Percentiles rank a stretch among this genome's conserved stretches.
Evolutionary conservation across 1,284 basidiomycete species (phyloP).

Genomic region (Kwoniella shivajii): DNA sequence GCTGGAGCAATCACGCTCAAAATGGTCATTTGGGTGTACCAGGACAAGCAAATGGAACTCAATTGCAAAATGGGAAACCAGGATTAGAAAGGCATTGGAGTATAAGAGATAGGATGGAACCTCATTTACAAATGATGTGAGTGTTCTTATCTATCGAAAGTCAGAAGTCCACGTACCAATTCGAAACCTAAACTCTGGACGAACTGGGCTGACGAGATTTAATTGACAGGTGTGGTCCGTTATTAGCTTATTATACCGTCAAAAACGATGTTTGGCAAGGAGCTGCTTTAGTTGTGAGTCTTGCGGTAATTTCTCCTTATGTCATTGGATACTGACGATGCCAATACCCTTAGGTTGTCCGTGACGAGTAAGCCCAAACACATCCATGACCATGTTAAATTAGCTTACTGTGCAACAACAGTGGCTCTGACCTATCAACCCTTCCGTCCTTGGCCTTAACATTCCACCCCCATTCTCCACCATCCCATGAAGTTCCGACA

Average conservation of each 20-base stretch:
- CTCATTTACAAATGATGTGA: slow-evolving; percentile 56
- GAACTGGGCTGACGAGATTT: slow-evolving; percentile 4
- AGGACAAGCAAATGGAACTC: neutral
- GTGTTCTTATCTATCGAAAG: slow-evolving; percentile 10
- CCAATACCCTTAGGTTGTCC: slow-evolving; percentile 5
- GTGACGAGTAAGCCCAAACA: slow-evolving; percentile 30
- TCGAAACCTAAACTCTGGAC: too few species aligned
- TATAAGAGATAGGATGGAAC: slow-evolving; percentile 47
- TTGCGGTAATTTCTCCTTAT: neutral
- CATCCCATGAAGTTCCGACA: slow-evolving; percentile 20
- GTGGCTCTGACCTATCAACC: slow-evolving; percentile 72
- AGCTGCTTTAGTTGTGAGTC: slow-evolving; percentile 77
- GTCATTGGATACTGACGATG: neutral
- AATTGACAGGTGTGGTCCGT: slow-evolving; percentile 64
- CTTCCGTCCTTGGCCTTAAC: slow-evolving; percentile 70
- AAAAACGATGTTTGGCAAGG: slow-evolving; percentile 78
- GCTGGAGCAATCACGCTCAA: neutral
- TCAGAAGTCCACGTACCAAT: too few species aligned
- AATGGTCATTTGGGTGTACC: slow-evolving; percentile 16
- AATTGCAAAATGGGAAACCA: slow-evolving; percentile 9
- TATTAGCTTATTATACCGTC: slow-evolving; percentile 88
- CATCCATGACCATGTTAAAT: neutral
- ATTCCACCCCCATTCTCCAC: slow-evolving; percentile 44
- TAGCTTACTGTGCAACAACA: slow-evolving; percentile 11
- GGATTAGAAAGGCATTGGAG: slow-evolving; percentile 35